Percentiles rank a stretch among this genome's conserved stretches.
phyloP scores from a whole-genome alignment of 169 alveolate genomes.

The Plasmodium relictum region DNA sequence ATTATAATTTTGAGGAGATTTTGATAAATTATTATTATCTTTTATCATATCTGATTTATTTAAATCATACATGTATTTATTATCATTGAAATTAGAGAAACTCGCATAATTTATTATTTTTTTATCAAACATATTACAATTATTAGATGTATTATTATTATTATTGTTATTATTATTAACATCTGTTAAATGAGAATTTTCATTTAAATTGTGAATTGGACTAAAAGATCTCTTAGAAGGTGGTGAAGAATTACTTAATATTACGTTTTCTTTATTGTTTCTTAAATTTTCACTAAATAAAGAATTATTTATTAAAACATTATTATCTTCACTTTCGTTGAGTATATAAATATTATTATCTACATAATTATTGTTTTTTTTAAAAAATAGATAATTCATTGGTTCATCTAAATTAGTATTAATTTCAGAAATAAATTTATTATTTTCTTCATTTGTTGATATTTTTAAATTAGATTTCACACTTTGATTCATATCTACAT shows the following conservation, averaged over 20 bases:
- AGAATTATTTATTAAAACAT: conserved; percentile 1
- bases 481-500: neutral
- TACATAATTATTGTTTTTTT: neutral
- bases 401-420: neutral
- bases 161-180: neutral
- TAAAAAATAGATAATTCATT: neutral
- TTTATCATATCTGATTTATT: too few relatives aligned
- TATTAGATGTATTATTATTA: neutral
- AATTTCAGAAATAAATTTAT: neutral
- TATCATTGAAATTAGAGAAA: too few relatives aligned
- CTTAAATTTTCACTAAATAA: neutral
- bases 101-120: too few relatives aligned
- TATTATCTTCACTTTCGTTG: neutral
- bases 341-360: neutral
- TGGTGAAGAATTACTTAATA: neutral
- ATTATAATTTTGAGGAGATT: too few relatives aligned
- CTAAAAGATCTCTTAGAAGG: neutral
- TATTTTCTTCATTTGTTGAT: neutral
- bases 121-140: too few relatives aligned
- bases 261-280: neutral
- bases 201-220: neutral
- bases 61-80: too few relatives aligned
- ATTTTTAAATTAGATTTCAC: neutral
- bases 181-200: neutral
- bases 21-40: too few relatives aligned